These are phyloP conservation scores for Verticillium albo-atrum DNA, from an alignment of 2,329 filamentous ascomycete species.

Conservation along the genomic window DNA sequence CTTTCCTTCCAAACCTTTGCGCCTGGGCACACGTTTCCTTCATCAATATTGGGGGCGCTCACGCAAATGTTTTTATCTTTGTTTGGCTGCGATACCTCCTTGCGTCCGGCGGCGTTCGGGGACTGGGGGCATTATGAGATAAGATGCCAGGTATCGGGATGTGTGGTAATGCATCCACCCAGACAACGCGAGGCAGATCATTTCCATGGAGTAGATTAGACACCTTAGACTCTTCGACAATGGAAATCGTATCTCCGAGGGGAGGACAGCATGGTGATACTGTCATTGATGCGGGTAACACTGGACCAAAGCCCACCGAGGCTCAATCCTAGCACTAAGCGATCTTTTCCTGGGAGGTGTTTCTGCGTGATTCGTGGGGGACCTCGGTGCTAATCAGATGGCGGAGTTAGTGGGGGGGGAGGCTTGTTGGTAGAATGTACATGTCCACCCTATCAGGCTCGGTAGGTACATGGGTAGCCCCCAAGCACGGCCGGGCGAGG, in stretches of 20 bases:
- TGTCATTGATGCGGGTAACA: not conserved
- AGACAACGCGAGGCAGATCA: too few relatives aligned
- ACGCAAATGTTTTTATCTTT: too few relatives aligned
- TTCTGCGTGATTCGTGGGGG: not conserved
- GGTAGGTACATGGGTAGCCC: not conserved
- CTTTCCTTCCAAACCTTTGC: too few relatives aligned
- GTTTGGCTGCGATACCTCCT: too few relatives aligned
- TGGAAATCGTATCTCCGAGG: constrained; percentile 10
- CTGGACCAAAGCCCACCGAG: not conserved
- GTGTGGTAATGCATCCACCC: too few relatives aligned
- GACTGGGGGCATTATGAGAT: too few relatives aligned
- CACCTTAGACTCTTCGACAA: not conserved
- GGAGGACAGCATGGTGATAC: not conserved
- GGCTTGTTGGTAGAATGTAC: not conserved
- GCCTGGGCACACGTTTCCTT: too few relatives aligned
- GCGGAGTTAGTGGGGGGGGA: not conserved
- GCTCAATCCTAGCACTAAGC: not conserved
- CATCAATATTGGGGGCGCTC: too few relatives aligned
- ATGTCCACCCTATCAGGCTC: not conserved
- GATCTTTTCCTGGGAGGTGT: not conserved
- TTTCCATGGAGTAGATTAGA: not conserved
- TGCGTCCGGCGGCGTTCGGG: too few relatives aligned
- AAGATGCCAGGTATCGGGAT: too few relatives aligned
- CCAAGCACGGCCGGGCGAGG: not conserved
- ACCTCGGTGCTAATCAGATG: not conserved